Conservation (phyloP, 1,284 basidiomycete genomes). For the Fomitopsis pinicola region DNA sequence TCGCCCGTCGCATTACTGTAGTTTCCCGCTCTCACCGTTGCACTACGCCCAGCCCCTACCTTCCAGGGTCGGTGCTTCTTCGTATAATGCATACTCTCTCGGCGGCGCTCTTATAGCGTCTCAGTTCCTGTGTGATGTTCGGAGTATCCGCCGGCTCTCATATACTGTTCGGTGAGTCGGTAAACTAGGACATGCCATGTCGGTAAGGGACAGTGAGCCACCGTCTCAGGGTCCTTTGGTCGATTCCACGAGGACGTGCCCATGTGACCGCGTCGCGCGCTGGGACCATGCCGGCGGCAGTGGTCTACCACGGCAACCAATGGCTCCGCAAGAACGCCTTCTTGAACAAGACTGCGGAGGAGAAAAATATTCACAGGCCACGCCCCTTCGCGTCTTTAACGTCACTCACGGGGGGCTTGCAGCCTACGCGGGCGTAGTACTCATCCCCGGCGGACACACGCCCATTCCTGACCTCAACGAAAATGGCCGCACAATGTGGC, state of each 20-base stretch:
- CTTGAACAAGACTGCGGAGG: slow-evolving; percentile 16
- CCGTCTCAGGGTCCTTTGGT: too few species aligned
- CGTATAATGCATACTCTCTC: too few species aligned
- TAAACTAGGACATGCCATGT: too few species aligned
- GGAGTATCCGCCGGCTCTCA: too few species aligned
- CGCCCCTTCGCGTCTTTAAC: slow-evolving; percentile 22
- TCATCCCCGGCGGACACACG: slow-evolving; percentile 26
- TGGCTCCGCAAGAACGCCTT: slow-evolving; percentile 20
- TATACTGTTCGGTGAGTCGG: too few species aligned
- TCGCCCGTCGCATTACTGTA: background rate
- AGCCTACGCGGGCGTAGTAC: slow-evolving; percentile 18
- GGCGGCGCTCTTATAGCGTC: too few species aligned
- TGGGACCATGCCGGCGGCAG: too few species aligned
- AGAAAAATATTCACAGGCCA: slow-evolving; percentile 19
- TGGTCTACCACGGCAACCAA: slow-evolving; percentile 23
- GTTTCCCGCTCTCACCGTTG: background rate
- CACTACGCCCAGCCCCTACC: background rate
- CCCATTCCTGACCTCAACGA: slow-evolving; percentile 23
- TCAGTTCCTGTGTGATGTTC: background rate
- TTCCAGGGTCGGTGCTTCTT: too few species aligned
- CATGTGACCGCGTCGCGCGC: too few species aligned
- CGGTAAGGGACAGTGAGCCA: too few species aligned
- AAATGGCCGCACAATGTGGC: slow-evolving; percentile 22
- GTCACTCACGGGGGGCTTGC: slow-evolving; percentile 20
- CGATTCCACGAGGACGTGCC: too few species aligned